Base-by-base conservation (phyloP, 2,329 filamentous ascomycete species). In the Fusarium begoniae region DNA sequence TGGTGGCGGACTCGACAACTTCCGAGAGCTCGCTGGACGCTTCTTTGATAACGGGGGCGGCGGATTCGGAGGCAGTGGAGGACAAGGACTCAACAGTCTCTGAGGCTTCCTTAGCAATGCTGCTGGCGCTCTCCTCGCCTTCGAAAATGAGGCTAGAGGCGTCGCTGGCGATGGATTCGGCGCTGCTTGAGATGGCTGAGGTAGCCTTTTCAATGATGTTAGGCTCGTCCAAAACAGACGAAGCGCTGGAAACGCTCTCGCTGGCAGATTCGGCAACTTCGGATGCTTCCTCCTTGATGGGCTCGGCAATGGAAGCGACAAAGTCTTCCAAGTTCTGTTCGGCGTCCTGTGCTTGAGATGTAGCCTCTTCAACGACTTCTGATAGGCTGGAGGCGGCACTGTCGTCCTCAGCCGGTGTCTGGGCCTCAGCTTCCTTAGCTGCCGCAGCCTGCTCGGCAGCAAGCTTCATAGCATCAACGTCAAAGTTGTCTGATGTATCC, bases 401-500 rank as follows among this genome's bases (percentile, higher is more conserved):
- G 8, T 75, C 75, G n/a, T 83, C 82, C 13, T 79, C 72, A 24
- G 77, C 79, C 20, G 79, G 48, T 8, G 48, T 59, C 37, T 75
- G 72, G 59, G 70, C 71, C 24, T 70, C 68, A 38, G 78, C 75
- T 45, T 72, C 66, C 55, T 74, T 73, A 12, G 75, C 75, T 10
- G 78, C 77, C 67, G 70, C 57, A 30, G 41, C 79, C 75, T 62
- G 78, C 76, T 88, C 86, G 12, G 86, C 90, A 45, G 89, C 88
- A 15, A 87, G 84, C 57, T 90, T 89, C 77, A 93, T 88, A 22
- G 84, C 85, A 57, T 91, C 91, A 51, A 89, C 90, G 54, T 92
- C 91, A 78, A 97, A 98, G 80, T 97, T 91, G 58, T 96, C 91
- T 18, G 90, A 92, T 6, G 88, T 85, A 80, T 98, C 96, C 41